Percentiles rank a stretch among this genome's conserved stretches.
These are phyloP conservation scores for Lasiosphaeria miniovina DNA, from an alignment of 495 filamentous ascomycete genomes.

Conservation along the genomic window DNA sequence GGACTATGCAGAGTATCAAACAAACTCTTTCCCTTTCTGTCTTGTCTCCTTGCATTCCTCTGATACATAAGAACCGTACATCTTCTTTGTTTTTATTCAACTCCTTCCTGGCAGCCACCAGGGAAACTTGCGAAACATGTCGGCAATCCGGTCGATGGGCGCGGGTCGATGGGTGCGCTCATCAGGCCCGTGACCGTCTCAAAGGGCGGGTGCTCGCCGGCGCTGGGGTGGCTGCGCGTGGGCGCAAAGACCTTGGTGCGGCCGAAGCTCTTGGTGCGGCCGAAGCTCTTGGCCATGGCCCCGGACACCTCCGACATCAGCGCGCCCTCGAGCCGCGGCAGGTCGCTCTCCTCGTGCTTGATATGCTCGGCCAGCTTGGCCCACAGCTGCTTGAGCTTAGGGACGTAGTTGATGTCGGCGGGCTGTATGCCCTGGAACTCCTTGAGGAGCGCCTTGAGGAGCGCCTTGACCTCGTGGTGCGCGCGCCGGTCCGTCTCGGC, in stretches of 20 bases:
- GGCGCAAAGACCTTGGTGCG: slow-evolving; percentile 62
- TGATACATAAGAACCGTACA: no score
- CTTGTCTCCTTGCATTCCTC: no score
- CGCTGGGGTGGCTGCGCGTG: slow-evolving; percentile 53
- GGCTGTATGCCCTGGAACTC: slow-evolving; percentile 56
- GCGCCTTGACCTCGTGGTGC: slow-evolving; percentile 64
- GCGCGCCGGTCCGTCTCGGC: slow-evolving; percentile 59
- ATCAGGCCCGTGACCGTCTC: slow-evolving; percentile 50
- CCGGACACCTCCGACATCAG: slow-evolving; percentile 40
- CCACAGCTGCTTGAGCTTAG: slow-evolving; percentile 54
- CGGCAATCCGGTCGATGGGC: slow-evolving; percentile 30
- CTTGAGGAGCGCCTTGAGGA: slow-evolving; percentile 20
- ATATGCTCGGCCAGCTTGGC: slow-evolving; percentile 54
- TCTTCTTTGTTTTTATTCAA: no score
- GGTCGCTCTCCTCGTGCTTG: slow-evolving; percentile 54
- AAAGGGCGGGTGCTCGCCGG: slow-evolving; percentile 49
- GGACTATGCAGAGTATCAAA: no score
- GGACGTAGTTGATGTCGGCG: slow-evolving; percentile 45
- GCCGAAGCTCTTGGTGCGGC: slow-evolving; percentile 51
- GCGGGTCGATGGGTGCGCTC: slow-evolving; percentile 11
- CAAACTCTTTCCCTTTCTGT: no score
- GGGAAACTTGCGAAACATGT: slow-evolving; percentile 50
- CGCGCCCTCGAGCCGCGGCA: slow-evolving; percentile 52
- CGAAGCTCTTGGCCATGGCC: slow-evolving; percentile 50
- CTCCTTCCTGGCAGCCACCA: no score